Conservation (phyloP, 2,329 filamentous ascomycete species). For the Mycosphaerelloides madeirae region DNA sequence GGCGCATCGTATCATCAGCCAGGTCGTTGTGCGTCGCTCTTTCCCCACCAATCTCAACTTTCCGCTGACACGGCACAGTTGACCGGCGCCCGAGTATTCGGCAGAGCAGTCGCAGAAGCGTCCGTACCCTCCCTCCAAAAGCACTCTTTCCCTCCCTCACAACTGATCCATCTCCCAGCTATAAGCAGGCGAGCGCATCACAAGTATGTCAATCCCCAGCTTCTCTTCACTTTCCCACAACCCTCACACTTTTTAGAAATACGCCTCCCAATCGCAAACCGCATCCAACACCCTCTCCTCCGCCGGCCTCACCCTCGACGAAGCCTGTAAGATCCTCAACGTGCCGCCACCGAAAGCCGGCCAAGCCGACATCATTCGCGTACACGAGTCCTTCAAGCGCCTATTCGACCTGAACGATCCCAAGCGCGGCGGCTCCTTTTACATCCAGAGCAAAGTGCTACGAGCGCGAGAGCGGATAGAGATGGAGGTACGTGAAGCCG, state of each 20-base stretch:
- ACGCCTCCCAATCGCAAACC: slow-evolving; percentile 26
- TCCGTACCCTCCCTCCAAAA: slow-evolving; percentile 5
- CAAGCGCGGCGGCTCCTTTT: slow-evolving; percentile 93
- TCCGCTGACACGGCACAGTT: slow-evolving; percentile 37
- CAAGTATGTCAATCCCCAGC: slow-evolving; percentile 19
- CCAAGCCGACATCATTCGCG: slow-evolving; percentile 70
- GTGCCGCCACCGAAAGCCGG: slow-evolving; percentile 81
- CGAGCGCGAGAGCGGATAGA: slow-evolving; percentile 89
- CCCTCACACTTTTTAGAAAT: slow-evolving; percentile 50
- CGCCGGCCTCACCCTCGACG: slow-evolving; percentile 82
- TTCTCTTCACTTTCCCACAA: neutral
- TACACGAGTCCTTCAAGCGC: slow-evolving; percentile 85
- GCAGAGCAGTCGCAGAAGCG: slow-evolving; percentile 86
- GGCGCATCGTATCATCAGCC: slow-evolving; percentile 76
- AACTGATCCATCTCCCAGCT: slow-evolving; percentile 37
- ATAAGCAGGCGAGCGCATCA: slow-evolving; percentile 87
- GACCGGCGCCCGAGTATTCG: slow-evolving; percentile 84
- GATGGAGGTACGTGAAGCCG: slow-evolving; percentile 69
- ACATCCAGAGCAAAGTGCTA: slow-evolving; percentile 94
- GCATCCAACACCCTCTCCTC: slow-evolving; percentile 54
- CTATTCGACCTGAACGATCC: slow-evolving; percentile 94
- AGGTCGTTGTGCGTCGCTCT: too few relatives aligned
- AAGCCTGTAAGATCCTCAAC: slow-evolving; percentile 96
- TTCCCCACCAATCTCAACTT: neutral
- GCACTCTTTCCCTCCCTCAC: neutral